Evolutionary conservation across 169 alveolate genomes (phyloP).

Genomic region (Plasmodium billcollinsi): DNA sequence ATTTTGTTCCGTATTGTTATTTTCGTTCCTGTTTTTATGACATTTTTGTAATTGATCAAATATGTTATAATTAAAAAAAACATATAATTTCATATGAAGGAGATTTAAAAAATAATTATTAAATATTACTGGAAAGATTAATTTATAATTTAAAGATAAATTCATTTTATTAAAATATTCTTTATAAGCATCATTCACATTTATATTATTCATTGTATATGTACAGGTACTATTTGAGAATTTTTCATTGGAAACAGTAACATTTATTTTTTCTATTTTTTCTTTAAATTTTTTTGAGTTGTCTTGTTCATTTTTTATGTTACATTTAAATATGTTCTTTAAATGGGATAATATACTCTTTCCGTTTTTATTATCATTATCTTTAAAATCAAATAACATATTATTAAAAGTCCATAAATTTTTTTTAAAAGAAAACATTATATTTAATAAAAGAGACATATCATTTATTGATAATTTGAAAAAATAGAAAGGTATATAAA

Average conservation of each 20-base stretch:
- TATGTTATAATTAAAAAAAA: slow-evolving; percentile 54
- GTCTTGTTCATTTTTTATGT: not conserved
- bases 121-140: slow-evolving; percentile 52
- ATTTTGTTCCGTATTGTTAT: not conserved
- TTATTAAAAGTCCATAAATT: slow-evolving; percentile 45
- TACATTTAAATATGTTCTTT: too few species aligned
- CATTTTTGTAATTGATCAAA: not conserved
- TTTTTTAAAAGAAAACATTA: slow-evolving; percentile 48
- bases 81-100: slow-evolving; percentile 31
- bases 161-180: slow-evolving; percentile 36
- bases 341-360: not conserved
- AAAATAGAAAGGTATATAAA: slow-evolving; percentile 22
- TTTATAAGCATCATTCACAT: slow-evolving; percentile 47
- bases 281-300: slow-evolving; percentile 10
- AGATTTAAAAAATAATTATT: slow-evolving; percentile 55
- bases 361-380: not conserved
- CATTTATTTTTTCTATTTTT: slow-evolving; percentile 8
- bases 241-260: not conserved
- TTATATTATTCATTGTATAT: slow-evolving; percentile 29
- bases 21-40: too few species aligned
- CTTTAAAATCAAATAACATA: not conserved
- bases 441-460: slow-evolving; percentile 29
- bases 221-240: not conserved
- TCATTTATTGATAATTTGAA: slow-evolving; percentile 18
- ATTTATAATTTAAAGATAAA: slow-evolving; percentile 17